Base-by-base conservation (phyloP, 768 basidiomycete genomes). In the Mycena polygramma region DNA sequence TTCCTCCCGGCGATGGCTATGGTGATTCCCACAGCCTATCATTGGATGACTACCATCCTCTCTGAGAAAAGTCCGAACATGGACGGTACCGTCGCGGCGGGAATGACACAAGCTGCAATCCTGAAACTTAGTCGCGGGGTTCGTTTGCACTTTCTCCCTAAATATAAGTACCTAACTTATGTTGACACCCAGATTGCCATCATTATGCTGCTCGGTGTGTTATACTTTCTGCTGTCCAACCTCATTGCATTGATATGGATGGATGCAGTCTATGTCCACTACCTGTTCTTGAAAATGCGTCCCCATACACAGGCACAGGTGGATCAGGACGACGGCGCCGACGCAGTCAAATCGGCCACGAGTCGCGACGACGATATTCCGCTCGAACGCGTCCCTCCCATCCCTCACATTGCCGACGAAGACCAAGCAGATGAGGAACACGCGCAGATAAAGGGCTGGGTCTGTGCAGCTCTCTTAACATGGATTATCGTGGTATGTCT, bases 1-100 rank as follows among this genome's bases (percentile, higher is more conserved):
- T 86, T 81, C 20, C 76, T 90, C 19, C 88, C 87, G 68, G 88
- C 88, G 36, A 83, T 86, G 59, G 87, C 84, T 55, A 73, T 90
- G 11, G 77, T 90, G 15, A 79, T 90, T 24, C 89, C 89, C 8
- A 88, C 87, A 20, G 88, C 85, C 0, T 91, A 88, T 76, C 86
- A n/a, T n/a, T n/a, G 89, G 65, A 82, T 86, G 61, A 79, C 83
- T n/a, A n/a, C n/a, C n/a, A n/a, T n/a, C n/a, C n/a, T n/a, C n/a
- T n/a, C n/a, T n/a, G n/a, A n/a, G n/a, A n/a, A n/a, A n/a, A n/a
- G n/a, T 45, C 57, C 52, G 43, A 57, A 46, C 2, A 20, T 20
- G 9, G 52, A 49, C 45, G 24, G 30, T 77, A 79, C 49, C 17
- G 57, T 41, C 8, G 57, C 39, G 22, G 39, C 39, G 26, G 49